A percentile compares a stretch with the other conserved stretches of the same genome.
Evolutionary conservation across 2,329 filamentous ascomycete genomes (phyloP).

Genomic region (Aspergillus pseudoviridinutans): DNA sequence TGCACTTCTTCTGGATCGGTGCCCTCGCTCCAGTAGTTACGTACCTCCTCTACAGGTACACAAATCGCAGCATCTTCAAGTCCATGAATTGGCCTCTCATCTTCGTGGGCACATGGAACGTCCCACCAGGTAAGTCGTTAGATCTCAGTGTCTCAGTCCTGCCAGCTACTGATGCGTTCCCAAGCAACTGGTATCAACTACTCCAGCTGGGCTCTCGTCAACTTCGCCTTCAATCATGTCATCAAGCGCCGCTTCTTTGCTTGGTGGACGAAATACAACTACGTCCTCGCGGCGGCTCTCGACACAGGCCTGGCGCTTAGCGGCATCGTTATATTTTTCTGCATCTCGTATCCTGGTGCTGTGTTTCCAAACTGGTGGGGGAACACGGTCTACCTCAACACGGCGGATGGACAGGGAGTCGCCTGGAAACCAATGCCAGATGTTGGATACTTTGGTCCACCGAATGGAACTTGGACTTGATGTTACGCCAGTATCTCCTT

Average conservation of each 20-base stretch:
- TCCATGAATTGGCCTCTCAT: constrained; percentile 31
- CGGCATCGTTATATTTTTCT: constrained; percentile 35
- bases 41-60: constrained; percentile 23
- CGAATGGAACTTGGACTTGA: constrained; percentile 27
- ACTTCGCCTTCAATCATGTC: constrained; percentile 74
- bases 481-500: background rate
- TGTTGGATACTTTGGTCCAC: constrained; percentile 29
- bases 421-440: constrained; percentile 24
- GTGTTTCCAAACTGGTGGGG: constrained; percentile 32
- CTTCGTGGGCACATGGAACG: constrained; percentile 26
- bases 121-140: constrained; percentile 19
- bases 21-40: constrained; percentile 19
- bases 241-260: constrained; percentile 50
- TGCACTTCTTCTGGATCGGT: constrained; percentile 53
- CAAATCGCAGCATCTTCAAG: constrained; percentile 32
- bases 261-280: constrained; percentile 45
- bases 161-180: background rate
- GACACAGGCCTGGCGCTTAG: constrained; percentile 33
- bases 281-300: constrained; percentile 40
- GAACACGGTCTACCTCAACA: constrained; percentile 30
- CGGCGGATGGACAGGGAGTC: constrained; percentile 26
- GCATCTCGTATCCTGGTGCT: constrained; percentile 29
- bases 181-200: constrained; percentile 33
- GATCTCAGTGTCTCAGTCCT: background rate
- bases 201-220: constrained; percentile 34